Conservation (phyloP, 2,329 filamentous ascomycete species). For the Capronia americana region DNA sequence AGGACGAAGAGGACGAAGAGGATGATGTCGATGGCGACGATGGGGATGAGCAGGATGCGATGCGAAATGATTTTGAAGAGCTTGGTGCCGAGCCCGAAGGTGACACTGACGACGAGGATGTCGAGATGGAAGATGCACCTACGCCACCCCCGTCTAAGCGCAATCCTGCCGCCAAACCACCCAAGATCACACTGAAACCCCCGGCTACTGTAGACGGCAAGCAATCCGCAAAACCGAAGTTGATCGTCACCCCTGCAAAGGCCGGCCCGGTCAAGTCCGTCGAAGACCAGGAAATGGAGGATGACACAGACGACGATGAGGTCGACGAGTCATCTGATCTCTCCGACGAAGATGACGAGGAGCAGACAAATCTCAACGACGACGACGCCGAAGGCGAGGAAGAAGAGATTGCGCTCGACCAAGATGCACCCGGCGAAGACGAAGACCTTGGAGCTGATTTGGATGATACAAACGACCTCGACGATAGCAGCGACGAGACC, state of each 20-base stretch:
- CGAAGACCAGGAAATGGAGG: conserved; percentile 56
- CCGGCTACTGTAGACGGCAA: conserved; percentile 41
- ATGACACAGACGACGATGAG: conserved; percentile 59
- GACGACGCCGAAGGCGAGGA: conserved; percentile 53
- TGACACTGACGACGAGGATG: conserved; percentile 44
- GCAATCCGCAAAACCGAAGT: conserved; percentile 47
- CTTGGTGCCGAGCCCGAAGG: conserved; percentile 45
- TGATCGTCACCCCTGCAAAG: conserved; percentile 47
- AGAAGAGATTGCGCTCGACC: conserved; percentile 43
- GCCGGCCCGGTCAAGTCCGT: conserved; percentile 51
- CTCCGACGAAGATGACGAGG: conserved; percentile 55
- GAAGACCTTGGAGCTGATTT: conserved; percentile 51
- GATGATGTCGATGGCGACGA: conserved; percentile 44
- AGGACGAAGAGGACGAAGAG: conserved; percentile 49
- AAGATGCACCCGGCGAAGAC: conserved; percentile 45
- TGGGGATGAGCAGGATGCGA: conserved; percentile 38
- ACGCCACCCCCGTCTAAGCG: conserved; percentile 42
- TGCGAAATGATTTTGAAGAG: conserved; percentile 39
- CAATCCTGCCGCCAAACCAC: conserved; percentile 33
- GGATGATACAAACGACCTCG: conserved; percentile 51
- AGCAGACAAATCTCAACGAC: conserved; percentile 46
- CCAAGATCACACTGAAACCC: conserved; percentile 40
- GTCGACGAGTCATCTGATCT: conserved; percentile 56
- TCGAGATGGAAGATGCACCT: conserved; percentile 55
- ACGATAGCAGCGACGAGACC: conserved; percentile 51